Evolutionary conservation across 1,284 basidiomycete species (phyloP).

Genomic region (Dichomitus squalens): DNA sequence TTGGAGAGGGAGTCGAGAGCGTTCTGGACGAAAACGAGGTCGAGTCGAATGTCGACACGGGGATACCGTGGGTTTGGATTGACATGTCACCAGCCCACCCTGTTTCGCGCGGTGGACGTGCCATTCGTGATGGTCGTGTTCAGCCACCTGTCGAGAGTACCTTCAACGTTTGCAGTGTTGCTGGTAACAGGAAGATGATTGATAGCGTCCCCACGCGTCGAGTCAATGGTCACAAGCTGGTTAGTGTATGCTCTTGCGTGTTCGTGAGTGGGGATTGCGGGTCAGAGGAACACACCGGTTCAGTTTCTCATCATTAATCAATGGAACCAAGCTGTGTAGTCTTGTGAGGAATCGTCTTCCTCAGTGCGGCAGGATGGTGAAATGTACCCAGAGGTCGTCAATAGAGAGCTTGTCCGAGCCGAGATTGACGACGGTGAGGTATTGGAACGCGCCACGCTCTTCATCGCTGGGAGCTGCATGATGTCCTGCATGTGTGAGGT

Average conservation of each 20-base stretch:
- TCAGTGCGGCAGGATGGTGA: conserved; percentile 23
- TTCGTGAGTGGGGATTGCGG: not conserved
- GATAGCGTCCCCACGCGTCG: conserved; percentile 14
- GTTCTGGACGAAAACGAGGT: conserved; percentile 13
- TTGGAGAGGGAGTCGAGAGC: conserved; percentile 11
- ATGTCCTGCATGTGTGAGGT: conserved; percentile 6
- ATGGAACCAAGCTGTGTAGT: conserved; percentile 23
- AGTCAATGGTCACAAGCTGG: conserved; percentile 20
- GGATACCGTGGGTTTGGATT: conserved; percentile 9
- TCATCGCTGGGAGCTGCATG: conserved; percentile 15
- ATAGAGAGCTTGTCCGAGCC: conserved; percentile 3
- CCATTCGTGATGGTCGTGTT: conserved; percentile 16
- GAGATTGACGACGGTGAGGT: conserved; percentile 19
- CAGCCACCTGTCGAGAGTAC: conserved; percentile 4
- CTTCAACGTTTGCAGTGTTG: conserved; percentile 1
- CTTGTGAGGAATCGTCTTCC: conserved; percentile 7
- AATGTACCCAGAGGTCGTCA: conserved; percentile 20
- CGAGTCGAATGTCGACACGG: conserved; percentile 11
- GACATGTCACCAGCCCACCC: conserved; percentile 15
- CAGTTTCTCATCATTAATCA: conserved; percentile 20
- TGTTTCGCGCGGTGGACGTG: conserved; percentile 9
- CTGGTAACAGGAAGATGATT: not conserved
- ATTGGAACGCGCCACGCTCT: conserved; percentile 22
- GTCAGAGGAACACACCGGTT: conserved; percentile 8
- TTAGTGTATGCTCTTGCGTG: conserved; percentile 21